phyloP scores from a whole-genome alignment of 1,284 basidiomycete species.

The Laetiporus sulphureus region DNA sequence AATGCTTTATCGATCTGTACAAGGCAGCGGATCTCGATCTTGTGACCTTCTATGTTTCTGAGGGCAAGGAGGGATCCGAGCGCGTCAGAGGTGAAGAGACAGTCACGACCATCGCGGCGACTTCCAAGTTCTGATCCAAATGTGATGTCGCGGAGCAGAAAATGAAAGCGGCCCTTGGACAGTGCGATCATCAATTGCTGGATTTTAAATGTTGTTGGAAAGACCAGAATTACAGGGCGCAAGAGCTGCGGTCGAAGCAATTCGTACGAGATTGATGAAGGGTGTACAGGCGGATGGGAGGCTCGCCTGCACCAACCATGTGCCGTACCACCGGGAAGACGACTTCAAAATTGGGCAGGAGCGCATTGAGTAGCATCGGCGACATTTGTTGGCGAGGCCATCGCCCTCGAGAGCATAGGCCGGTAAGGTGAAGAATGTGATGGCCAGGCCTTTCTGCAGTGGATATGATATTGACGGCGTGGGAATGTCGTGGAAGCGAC shows the following conservation, averaged over 20 bases:
- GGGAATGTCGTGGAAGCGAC: too few relatives aligned
- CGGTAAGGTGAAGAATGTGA: too few relatives aligned
- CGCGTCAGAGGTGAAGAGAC: conserved; percentile 7
- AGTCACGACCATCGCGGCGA: conserved; percentile 1
- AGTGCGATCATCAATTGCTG: conserved; percentile 10
- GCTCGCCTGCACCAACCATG: conserved; percentile 4
- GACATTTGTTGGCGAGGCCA: too few relatives aligned
- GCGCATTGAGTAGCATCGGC: background rate
- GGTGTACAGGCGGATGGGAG: conserved; percentile 2
- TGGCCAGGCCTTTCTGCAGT: too few relatives aligned
- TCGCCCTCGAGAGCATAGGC: too few relatives aligned
- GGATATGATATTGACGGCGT: too few relatives aligned
- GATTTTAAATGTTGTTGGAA: conserved; percentile 6
- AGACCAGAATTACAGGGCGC: conserved; percentile 2
- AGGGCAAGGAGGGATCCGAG: conserved; percentile 11
- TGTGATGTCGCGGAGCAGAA: conserved; percentile 3
- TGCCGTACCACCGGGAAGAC: background rate
- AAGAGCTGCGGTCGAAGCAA: conserved; percentile 6
- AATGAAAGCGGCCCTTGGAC: background rate
- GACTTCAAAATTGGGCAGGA: background rate
- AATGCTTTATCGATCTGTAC: conserved; percentile 2
- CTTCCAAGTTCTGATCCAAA: conserved; percentile 1
- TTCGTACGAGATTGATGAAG: conserved; percentile 9
- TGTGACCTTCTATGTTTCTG: background rate
- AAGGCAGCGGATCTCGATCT: conserved; percentile 2